These are phyloP conservation scores for Phytophthora boehmeriae DNA, from an alignment of 352 stramenopile genomes.

Conservation along the genomic window DNA sequence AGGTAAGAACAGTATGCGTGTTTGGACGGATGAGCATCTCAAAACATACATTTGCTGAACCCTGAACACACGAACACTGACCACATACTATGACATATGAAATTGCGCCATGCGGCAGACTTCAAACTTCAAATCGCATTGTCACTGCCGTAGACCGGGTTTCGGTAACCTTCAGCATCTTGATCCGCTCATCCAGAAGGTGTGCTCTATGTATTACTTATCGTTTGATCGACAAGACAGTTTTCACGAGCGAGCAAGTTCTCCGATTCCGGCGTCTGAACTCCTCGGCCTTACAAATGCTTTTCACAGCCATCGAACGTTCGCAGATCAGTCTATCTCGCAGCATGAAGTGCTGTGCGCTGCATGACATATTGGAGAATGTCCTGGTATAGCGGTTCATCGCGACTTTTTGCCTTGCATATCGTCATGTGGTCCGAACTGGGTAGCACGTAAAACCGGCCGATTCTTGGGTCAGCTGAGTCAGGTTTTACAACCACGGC, in stretches of 20 bases:
- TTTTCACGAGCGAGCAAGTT: too few species aligned
- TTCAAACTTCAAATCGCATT: background rate
- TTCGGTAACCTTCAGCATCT: too few species aligned
- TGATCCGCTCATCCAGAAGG: slow-evolving; percentile 4
- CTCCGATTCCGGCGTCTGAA: too few species aligned
- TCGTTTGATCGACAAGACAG: slow-evolving; percentile 7
- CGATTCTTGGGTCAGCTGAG: slow-evolving; percentile 75
- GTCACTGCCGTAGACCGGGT: too few species aligned
- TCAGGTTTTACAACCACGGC: slow-evolving; percentile 79
- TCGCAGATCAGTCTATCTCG: too few species aligned
- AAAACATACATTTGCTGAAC: slow-evolving; percentile 12
- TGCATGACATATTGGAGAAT: slow-evolving; percentile 47
- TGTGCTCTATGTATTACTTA: slow-evolving; percentile 33
- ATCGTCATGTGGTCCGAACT: slow-evolving; percentile 88
- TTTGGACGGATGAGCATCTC: slow-evolving; percentile 29
- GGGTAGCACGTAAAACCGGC: slow-evolving; percentile 66
- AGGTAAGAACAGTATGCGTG: slow-evolving; percentile 2
- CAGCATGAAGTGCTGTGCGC: slow-evolving; percentile 5
- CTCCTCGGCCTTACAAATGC: slow-evolving; percentile 14
- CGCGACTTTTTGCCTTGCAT: slow-evolving; percentile 75
- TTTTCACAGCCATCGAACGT: slow-evolving; percentile 17
- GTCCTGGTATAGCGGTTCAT: slow-evolving; percentile 72
- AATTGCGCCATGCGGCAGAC: background rate
- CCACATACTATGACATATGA: slow-evolving; percentile 17
- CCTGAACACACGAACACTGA: slow-evolving; percentile 13